These are phyloP conservation scores for Collybiopsis luxurians DNA, from an alignment of 768 basidiomycete species.

Conservation along the genomic window DNA sequence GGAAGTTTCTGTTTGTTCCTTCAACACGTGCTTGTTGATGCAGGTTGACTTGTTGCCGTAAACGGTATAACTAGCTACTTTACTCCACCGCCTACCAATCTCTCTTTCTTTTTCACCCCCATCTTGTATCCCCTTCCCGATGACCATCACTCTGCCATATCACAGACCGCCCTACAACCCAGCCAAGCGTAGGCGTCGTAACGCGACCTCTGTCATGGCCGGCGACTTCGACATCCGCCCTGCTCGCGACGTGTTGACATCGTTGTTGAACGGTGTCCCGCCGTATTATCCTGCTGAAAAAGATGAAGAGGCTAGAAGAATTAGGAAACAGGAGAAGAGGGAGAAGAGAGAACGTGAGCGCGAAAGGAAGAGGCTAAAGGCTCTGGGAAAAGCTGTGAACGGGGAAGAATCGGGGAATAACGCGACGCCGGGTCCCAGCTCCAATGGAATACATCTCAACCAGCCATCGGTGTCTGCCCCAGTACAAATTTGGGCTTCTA, in stretches of 20 bases:
- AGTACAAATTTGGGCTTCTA: conserved; percentile 62
- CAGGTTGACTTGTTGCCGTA: conserved; percentile 52
- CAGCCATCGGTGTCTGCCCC: conserved; percentile 27
- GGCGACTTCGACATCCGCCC: conserved; percentile 71
- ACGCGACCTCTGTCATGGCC: conserved; percentile 73
- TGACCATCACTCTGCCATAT: conserved; percentile 31
- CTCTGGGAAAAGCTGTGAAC: conserved; percentile 22
- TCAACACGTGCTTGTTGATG: conserved; percentile 46
- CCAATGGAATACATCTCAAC: conserved; percentile 22
- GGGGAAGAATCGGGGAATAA: conserved; percentile 22
- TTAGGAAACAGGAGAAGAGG: conserved; percentile 52
- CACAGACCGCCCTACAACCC: conserved; percentile 27
- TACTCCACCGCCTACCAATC: conserved; percentile 42
- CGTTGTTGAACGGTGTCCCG: conserved; percentile 72
- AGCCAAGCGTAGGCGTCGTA: conserved; percentile 49
- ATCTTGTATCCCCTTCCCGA: conserved; percentile 19
- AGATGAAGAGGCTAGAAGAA: conserved; percentile 54
- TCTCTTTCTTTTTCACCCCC: conserved; percentile 31
- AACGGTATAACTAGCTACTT: conserved; percentile 42
- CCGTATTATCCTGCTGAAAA: conserved; percentile 63
- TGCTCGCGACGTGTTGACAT: conserved; percentile 73
- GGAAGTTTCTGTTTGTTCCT: conserved; percentile 31
- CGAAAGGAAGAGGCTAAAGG: conserved; percentile 43
- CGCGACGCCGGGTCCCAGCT: conserved; percentile 27
- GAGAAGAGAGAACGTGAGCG: conserved; percentile 52